phyloP scores from a whole-genome alignment of 805 yeast genomes.

The Sugiyamaella mastotermitis region DNA sequence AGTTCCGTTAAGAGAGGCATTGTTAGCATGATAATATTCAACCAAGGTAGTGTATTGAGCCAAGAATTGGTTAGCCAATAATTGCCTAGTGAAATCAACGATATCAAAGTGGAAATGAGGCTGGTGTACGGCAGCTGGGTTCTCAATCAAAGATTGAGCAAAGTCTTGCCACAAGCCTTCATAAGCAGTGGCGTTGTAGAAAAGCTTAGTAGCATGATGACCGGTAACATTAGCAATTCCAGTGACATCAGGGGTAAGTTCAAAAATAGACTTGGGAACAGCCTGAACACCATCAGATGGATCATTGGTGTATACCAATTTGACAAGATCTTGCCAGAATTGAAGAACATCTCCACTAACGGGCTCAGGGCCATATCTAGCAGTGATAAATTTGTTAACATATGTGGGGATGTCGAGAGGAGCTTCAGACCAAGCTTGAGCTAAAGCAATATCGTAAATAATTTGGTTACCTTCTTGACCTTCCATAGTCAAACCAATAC shows the following conservation, averaged over 20 bases:
- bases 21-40: neutral
- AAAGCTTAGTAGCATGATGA: conserved; percentile 8
- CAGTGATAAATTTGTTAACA: conserved; percentile 3
- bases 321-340: conserved; percentile 9
- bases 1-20: conserved; percentile 1
- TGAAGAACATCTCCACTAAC: conserved; percentile 4
- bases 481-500: conserved; percentile 14
- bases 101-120: conserved; percentile 13
- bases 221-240: conserved; percentile 11
- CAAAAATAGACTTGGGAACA: conserved; percentile 9
- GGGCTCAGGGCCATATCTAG: conserved; percentile 12
- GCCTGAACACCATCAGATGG: conserved; percentile 5
- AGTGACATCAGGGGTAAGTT: conserved; percentile 8
- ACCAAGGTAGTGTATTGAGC: conserved; percentile 8
- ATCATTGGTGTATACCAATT: conserved; percentile 14
- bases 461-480: conserved; percentile 17
- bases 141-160: conserved; percentile 1
- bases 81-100: conserved; percentile 15
- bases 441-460: conserved; percentile 11
- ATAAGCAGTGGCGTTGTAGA: conserved; percentile 7
- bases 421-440: conserved; percentile 13
- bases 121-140: conserved; percentile 4
- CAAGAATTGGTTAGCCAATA: conserved; percentile 13
- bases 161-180: conserved; percentile 9
- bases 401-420: conserved; percentile 8